phyloP scores from a whole-genome alignment of 2,329 filamentous ascomycete genomes.

The Chrysosporium queenslandicum region DNA sequence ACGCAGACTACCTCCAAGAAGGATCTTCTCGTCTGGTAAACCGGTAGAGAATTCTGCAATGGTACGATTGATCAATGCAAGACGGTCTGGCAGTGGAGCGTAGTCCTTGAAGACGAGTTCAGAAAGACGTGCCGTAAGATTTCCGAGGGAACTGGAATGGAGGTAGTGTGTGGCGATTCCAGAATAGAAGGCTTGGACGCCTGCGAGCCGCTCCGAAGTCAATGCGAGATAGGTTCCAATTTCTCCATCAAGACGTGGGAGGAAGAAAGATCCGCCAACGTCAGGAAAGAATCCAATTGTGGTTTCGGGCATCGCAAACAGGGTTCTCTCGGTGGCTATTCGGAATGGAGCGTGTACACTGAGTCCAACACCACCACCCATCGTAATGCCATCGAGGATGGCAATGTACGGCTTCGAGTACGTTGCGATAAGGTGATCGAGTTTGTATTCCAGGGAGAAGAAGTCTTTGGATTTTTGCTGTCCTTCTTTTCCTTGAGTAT shows the following conservation, averaged over 20 bases:
- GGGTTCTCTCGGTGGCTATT: constrained; percentile 87
- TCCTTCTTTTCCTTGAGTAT: constrained; percentile 55
- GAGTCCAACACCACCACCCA: constrained; percentile 93
- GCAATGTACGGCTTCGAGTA: constrained; percentile 88
- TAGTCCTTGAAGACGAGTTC: constrained; percentile 84
- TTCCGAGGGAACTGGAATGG: constrained; percentile 74
- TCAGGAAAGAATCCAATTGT: constrained; percentile 98
- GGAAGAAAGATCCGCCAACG: constrained; percentile 91
- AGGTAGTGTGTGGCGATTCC: constrained; percentile 94
- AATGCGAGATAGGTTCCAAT: constrained; percentile 87
- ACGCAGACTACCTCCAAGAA: constrained; percentile 60
- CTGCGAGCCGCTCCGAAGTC: constrained; percentile 73
- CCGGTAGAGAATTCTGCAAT: constrained; percentile 88
- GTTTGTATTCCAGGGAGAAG: constrained; percentile 89
- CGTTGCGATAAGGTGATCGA: constrained; percentile 90
- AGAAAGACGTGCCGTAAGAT: constrained; percentile 72
- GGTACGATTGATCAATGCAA: constrained; percentile 68
- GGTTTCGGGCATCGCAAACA: constrained; percentile 98
- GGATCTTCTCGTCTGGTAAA: constrained; percentile 62
- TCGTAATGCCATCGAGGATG: constrained; percentile 95
- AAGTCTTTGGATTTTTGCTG: constrained; percentile 69
- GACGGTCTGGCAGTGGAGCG: constrained; percentile 51
- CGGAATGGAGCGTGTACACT: constrained; percentile 92
- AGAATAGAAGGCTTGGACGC: constrained; percentile 78
- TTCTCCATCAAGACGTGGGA: constrained; percentile 76